Evolutionary conservation across 257 asterid genomes (phyloP).

Genomic region (Solanum chaucha): DNA sequence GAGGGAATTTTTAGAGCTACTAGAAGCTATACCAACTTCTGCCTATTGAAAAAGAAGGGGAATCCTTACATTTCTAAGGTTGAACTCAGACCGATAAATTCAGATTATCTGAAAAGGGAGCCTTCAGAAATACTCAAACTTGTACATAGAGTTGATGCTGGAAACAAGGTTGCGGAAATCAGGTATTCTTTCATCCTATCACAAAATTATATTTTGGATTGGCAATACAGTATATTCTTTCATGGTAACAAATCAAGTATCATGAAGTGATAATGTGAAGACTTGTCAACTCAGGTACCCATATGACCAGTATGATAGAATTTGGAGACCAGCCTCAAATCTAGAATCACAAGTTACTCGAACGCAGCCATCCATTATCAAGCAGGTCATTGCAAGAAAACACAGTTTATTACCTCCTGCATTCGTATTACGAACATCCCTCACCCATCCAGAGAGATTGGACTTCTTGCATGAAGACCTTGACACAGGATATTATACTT

Average conservation of each 20-base stretch:
- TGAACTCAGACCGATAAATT: conserved; percentile 31
- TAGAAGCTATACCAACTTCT: conserved; percentile 31
- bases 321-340: conserved; percentile 33
- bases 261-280: not conserved
- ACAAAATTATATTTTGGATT: not conserved
- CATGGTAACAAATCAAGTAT: not conserved
- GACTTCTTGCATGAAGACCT: conserved; percentile 28
- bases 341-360: conserved; percentile 18
- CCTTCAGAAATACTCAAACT: conserved; percentile 30
- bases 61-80: conserved; percentile 36
- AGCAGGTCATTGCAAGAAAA: conserved; percentile 3
- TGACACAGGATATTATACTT: conserved; percentile 14
- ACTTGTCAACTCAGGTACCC: conserved; percentile 32
- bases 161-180: conserved; percentile 22
- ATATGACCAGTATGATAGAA: conserved; percentile 32
- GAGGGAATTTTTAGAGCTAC: conserved; percentile 44
- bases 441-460: conserved; percentile 37
- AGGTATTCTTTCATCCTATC: conserved; percentile 20
- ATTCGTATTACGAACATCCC: conserved; percentile 37
- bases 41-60: conserved; percentile 32
- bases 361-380: conserved; percentile 1
- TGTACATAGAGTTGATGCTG: conserved; percentile 37
- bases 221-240: not conserved
- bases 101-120: conserved; percentile 22
- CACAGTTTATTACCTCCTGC: conserved; percentile 27